Evolutionary conservation across 2,329 filamentous ascomycete species (phyloP).

Genomic region (Leptographium lundbergii): DNA sequence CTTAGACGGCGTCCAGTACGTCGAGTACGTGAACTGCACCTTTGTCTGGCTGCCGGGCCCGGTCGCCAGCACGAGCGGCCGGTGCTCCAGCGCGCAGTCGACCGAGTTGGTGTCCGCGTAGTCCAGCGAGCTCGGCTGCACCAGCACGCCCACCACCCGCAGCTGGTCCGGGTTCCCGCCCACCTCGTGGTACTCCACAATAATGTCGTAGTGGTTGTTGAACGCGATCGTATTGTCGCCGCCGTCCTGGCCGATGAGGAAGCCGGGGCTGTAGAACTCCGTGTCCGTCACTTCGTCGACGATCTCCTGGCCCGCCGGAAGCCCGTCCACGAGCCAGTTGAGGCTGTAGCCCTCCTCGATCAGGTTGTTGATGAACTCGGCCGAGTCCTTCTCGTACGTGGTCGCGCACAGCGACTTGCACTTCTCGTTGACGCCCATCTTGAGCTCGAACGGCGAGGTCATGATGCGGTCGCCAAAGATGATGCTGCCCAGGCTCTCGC

Average conservation of each 20-base stretch:
- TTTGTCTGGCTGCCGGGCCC: conserved; percentile 40
- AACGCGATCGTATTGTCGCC: conserved; percentile 42
- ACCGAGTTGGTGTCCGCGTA: conserved; percentile 41
- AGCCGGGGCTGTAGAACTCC: conserved; percentile 84
- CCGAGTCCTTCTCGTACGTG: conserved; percentile 49
- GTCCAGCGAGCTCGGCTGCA: conserved; percentile 64
- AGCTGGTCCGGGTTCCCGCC: conserved; percentile 53
- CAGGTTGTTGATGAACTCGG: conserved; percentile 68
- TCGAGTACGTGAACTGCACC: conserved; percentile 83
- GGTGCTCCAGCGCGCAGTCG: conserved; percentile 49
- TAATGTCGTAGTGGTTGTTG: conserved; percentile 94
- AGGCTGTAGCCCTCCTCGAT: conserved; percentile 82
- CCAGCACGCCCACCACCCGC: conserved; percentile 83
- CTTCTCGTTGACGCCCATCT: conserved; percentile 75
- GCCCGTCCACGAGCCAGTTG: conserved; percentile 90
- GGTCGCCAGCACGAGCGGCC: conserved; percentile 50
- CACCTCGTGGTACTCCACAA: conserved; percentile 83
- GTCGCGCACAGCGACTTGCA: conserved; percentile 70
- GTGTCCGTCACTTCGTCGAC: conserved; percentile 63
- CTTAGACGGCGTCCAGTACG: conserved; percentile 71
- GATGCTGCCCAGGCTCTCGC: conserved; percentile 89
- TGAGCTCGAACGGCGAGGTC: conserved; percentile 81
- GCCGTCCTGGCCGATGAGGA: conserved; percentile 55
- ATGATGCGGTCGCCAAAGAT: conserved; percentile 94
- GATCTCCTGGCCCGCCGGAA: conserved; percentile 79